Evolutionary conservation across 1,284 basidiomycete species (phyloP).

Genomic region (Tilletia caries): DNA sequence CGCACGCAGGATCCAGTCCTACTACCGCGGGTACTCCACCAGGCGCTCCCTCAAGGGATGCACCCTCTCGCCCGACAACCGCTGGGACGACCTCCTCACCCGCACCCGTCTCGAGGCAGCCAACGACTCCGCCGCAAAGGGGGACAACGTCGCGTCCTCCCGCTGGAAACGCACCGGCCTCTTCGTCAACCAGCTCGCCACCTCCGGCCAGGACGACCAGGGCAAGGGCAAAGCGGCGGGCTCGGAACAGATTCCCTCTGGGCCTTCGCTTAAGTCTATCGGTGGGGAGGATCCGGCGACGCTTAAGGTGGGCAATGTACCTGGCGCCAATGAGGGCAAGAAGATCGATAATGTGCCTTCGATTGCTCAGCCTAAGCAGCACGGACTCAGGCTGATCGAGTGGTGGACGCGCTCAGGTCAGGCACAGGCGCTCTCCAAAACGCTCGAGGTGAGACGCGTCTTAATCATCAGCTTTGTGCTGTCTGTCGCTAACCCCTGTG

Average conservation of each 20-base stretch:
- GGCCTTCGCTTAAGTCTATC: conserved; percentile 26
- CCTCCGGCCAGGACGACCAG: conserved; percentile 25
- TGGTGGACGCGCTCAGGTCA: conserved; percentile 39
- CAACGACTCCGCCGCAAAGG: conserved; percentile 27
- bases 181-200: conserved; percentile 34
- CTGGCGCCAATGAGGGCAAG: conserved; percentile 34
- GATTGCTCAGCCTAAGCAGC: conserved; percentile 31
- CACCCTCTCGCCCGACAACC: conserved; percentile 34
- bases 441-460: conserved; percentile 29
- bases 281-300: conserved; percentile 13
- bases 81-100: conserved; percentile 40
- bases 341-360: conserved; percentile 45
- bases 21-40: conserved; percentile 43
- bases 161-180: conserved; percentile 42
- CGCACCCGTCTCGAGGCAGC: conserved; percentile 34
- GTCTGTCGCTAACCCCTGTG: background rate
- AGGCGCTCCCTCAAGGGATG: conserved; percentile 33
- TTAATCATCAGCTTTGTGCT: too few species aligned
- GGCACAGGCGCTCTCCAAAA: conserved; percentile 42
- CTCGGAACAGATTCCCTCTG: conserved; percentile 13
- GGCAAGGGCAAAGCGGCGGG: conserved; percentile 28
- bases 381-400: conserved; percentile 35
- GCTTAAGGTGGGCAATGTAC: conserved; percentile 38
- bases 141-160: conserved; percentile 28
- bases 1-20: conserved; percentile 21